These are phyloP conservation scores for Pelargonium fulgidum DNA, from an alignment of 441 rosid species.

Conservation along the genomic window DNA sequence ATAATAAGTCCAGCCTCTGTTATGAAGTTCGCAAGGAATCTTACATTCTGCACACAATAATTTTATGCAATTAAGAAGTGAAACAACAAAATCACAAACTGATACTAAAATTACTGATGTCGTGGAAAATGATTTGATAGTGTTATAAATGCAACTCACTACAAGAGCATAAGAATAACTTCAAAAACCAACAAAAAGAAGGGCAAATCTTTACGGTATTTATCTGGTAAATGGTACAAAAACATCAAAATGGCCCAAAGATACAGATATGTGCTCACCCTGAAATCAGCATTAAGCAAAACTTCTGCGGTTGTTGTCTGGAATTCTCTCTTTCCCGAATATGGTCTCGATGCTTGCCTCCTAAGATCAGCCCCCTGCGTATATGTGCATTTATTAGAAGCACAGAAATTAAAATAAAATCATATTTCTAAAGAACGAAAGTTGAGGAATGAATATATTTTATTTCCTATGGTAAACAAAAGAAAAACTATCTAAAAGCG, in stretches of 20 bases:
- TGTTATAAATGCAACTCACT: neutral
- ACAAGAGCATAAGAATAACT: neutral
- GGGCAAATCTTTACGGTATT: neutral
- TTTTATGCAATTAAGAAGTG: neutral
- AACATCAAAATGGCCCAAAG: constrained; percentile 11
- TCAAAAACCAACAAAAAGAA: neutral
- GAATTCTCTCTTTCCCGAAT: constrained; percentile 27
- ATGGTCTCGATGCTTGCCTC: constrained; percentile 33
- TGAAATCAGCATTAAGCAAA: constrained; percentile 67
- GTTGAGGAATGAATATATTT: neutral
- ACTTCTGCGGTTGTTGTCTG: constrained; percentile 59
- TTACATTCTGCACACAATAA: constrained; percentile 56
- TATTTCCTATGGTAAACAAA: neutral
- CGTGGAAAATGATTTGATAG: neutral
- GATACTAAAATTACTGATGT: neutral
- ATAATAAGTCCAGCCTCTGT: constrained; percentile 75
- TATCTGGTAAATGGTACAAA: neutral
- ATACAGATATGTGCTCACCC: constrained; percentile 45
- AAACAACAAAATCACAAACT: neutral
- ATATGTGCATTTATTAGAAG: constrained; percentile 3
- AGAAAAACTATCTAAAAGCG: neutral
- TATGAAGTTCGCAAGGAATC: constrained; percentile 66
- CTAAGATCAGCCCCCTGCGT: constrained; percentile 48
- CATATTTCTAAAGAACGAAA: neutral
- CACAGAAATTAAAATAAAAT: neutral